A percentile compares a stretch with the other conserved stretches of the same genome.
Evolutionary conservation across 345 rosid species (phyloP).

Genomic region (Arabis hirsuta): DNA sequence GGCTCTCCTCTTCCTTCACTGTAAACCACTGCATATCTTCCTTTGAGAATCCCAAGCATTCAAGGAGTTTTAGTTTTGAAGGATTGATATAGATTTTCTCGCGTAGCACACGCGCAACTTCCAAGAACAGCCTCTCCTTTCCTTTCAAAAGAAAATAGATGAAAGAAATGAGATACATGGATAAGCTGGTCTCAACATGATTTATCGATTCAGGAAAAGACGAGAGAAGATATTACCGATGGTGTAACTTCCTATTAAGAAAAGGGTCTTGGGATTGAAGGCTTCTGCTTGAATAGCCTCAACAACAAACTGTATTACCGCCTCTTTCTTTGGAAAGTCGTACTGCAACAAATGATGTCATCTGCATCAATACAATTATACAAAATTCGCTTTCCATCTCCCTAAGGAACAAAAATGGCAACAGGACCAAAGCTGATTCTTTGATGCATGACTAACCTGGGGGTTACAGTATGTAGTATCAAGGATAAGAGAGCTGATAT

Average conservation of each 20-base stretch:
- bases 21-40: constrained; percentile 95
- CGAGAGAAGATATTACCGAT: constrained; percentile 57
- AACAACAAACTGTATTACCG: constrained; percentile 86
- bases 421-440: neutral
- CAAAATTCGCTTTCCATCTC: neutral
- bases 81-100: constrained; percentile 71
- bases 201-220: constrained; percentile 11
- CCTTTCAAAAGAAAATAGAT: constrained; percentile 50
- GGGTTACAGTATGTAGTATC: constrained; percentile 98
- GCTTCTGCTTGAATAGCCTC: constrained; percentile 98
- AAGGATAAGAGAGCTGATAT: constrained; percentile 78
- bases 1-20: constrained; percentile 78
- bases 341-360: constrained; percentile 56
- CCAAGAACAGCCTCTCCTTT: constrained; percentile 93
- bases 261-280: constrained; percentile 86
- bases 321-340: constrained; percentile 96
- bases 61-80: constrained; percentile 67
- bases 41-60: constrained; percentile 74
- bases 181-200: neutral
- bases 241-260: constrained; percentile 92
- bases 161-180: neutral
- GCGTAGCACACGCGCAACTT: constrained; percentile 80
- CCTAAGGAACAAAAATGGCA: neutral
- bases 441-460: constrained; percentile 57
- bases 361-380: neutral